Conservation (phyloP, 805 yeast species). For the Candida piceae region DNA sequence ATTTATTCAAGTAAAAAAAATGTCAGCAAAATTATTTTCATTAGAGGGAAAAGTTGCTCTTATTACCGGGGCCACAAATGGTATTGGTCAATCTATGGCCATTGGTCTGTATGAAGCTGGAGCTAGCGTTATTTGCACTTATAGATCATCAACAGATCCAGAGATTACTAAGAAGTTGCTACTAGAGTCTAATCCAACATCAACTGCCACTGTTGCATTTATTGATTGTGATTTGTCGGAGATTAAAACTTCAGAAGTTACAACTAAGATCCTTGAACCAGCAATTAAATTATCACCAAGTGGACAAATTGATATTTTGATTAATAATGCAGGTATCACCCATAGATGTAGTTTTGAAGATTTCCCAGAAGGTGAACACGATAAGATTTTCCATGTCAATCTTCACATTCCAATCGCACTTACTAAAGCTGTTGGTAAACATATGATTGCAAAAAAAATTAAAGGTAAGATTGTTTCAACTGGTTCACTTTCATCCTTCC, state of each 20-base stretch:
- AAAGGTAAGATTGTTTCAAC: constrained; percentile 39
- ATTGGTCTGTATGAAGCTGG: constrained; percentile 47
- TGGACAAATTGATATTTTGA: constrained; percentile 27
- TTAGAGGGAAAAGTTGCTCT: constrained; percentile 36
- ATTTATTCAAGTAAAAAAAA: neutral
- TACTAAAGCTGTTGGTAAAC: constrained; percentile 33
- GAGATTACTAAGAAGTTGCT: constrained; percentile 25
- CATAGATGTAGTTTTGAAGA: constrained; percentile 29
- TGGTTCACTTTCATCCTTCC: constrained; percentile 37
- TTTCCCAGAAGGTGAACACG: constrained; percentile 35
- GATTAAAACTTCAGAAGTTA: constrained; percentile 26
- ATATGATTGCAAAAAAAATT: constrained; percentile 29
- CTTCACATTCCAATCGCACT: constrained; percentile 33
- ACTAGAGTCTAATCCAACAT: constrained; percentile 22
- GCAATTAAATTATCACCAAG: constrained; percentile 28
- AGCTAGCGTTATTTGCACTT: constrained; percentile 34
- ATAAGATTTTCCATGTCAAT: constrained; percentile 37
- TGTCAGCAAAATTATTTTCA: constrained; percentile 26
- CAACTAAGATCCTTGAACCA: constrained; percentile 25
- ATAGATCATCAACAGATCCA: constrained; percentile 30
- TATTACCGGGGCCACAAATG: constrained; percentile 50
- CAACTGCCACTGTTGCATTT: constrained; percentile 20
- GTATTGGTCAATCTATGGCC: constrained; percentile 51
- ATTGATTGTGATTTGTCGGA: constrained; percentile 26
- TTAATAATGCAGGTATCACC: constrained; percentile 34